A percentile compares a stretch with the other conserved stretches of the same genome.
Conservation (phyloP, 352 stramenopile species). For the Phytophthora multivora region DNA sequence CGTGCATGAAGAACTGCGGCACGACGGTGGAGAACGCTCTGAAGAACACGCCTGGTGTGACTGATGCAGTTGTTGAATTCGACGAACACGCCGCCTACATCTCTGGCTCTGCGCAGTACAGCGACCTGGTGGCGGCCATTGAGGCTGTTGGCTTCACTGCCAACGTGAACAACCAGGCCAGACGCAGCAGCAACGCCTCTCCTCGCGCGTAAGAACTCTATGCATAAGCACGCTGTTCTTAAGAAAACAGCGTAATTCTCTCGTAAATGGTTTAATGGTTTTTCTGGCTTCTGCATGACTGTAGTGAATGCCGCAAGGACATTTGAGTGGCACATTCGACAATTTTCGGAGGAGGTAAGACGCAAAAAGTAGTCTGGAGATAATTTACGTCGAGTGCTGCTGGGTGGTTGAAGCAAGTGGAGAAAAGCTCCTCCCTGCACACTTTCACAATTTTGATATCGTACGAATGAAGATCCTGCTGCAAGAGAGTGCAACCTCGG, state of each 20-base stretch:
- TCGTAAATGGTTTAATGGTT: conserved; percentile 27
- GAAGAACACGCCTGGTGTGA: conserved; percentile 62
- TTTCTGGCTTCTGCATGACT: conserved; percentile 19
- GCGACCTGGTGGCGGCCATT: conserved; percentile 60
- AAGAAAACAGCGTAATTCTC: conserved; percentile 35
- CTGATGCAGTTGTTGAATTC: conserved; percentile 78
- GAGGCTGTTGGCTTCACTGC: conserved; percentile 75
- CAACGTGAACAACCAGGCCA: conserved; percentile 40
- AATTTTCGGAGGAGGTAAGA: conserved; percentile 4
- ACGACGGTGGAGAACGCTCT: conserved; percentile 89
- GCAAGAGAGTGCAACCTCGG: conserved; percentile 3
- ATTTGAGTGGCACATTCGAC: conserved; percentile 23
- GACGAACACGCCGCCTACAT: conserved; percentile 78
- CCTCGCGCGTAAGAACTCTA: conserved; percentile 63
- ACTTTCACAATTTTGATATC: conserved; percentile 18
- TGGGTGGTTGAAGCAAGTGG: conserved; percentile 4
- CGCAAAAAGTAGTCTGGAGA: not conserved
- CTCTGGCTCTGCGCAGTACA: conserved; percentile 56
- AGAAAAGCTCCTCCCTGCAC: not conserved
- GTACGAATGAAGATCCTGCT: conserved; percentile 13
- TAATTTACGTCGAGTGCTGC: conserved; percentile 23
- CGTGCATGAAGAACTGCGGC: conserved; percentile 96
- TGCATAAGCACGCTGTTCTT: conserved; percentile 29
- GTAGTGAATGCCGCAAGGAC: conserved; percentile 49
- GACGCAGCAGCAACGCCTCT: conserved; percentile 26